Evolutionary conservation across 306 rosid genomes (phyloP).

Genomic region (Fagus sylvatica): DNA sequence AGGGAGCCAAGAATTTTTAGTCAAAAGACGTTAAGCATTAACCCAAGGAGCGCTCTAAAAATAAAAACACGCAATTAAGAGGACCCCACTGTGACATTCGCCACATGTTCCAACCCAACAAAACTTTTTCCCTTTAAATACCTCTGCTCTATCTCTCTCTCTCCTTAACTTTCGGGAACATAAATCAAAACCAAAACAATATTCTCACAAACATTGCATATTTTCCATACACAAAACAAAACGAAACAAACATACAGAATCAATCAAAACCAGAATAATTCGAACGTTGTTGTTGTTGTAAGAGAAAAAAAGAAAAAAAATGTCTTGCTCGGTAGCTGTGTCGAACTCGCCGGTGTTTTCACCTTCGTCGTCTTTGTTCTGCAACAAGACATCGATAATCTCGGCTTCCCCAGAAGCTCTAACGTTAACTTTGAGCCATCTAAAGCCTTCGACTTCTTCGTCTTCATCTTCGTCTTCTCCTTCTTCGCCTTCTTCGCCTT

Average conservation of each 20-base stretch:
- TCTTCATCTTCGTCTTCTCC: slow-evolving; percentile 51
- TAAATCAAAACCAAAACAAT: too few relatives aligned
- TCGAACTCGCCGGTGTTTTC: slow-evolving; percentile 83
- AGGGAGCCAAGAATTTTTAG: too few relatives aligned
- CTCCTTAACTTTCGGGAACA: not conserved
- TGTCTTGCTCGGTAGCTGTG: slow-evolving; percentile 82
- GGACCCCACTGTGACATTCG: too few relatives aligned
- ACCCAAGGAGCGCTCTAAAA: too few relatives aligned
- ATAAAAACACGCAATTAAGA: too few relatives aligned
- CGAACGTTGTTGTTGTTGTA: not conserved
- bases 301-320: slow-evolving; percentile 9
- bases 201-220: too few relatives aligned
- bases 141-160: too few relatives aligned
- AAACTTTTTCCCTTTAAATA: not conserved
- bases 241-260: not conserved
- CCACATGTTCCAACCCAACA: too few relatives aligned
- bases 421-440: slow-evolving; percentile 40
- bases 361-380: slow-evolving; percentile 64
- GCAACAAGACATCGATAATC: slow-evolving; percentile 45
- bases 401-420: slow-evolving; percentile 54
- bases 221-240: not conserved
- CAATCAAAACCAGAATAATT: not conserved
- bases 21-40: too few relatives aligned
- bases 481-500: slow-evolving; percentile 74
- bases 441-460: slow-evolving; percentile 39